Evolutionary conservation across 768 basidiomycete genomes (phyloP), one percentile per base, ranked within the genome.

Genomic region (Termitomyces sp.): DNA sequence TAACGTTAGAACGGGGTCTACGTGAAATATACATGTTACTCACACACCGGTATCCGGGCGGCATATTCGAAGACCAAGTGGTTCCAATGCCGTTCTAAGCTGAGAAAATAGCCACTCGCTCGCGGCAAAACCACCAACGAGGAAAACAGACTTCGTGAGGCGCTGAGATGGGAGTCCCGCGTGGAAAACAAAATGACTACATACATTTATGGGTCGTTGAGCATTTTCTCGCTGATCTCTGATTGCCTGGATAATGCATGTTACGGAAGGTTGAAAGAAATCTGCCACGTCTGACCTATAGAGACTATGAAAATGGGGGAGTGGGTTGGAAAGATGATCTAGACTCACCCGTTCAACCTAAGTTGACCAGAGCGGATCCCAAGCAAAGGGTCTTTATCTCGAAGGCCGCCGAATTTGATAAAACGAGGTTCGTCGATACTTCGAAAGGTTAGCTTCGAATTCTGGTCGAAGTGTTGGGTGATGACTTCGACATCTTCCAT

Each of bases 61-160:
- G 50, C 75, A 72, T 17, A 84, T 65, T 33, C 66, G 70, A 45
- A 81, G 62, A n/a, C 74, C 73, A 0, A 71, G 62, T 1, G 68
- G 60, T 5, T 68, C 68, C 10, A 84, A 67, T 5, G 68, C 62
- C 50, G 63, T 66, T 41, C 73, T 73, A 2, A 84, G 73, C 48
- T 71, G 69, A 2, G 67, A 64, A 61, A 73, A 79, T n/a, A 85
- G 63, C 73, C 78, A 84, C 50, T 82, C 78, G 55, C 77, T 83
- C 1, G 81, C 80, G 14, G 80, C 77, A 63, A 84, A 84, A 0
- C 82, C 83, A 23, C 83, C 83, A 3, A 85, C 82, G 1, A 85
- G 73, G 33, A 78, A 71, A 26, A 78, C 71, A 26, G 72, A 70
- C 77, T 78, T 47, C 2, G 6, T 54, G 30, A n/a, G 14, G 21